phyloP scores from a whole-genome alignment of 192 early-diverging fungal genomes.

The Backusella westeae region DNA sequence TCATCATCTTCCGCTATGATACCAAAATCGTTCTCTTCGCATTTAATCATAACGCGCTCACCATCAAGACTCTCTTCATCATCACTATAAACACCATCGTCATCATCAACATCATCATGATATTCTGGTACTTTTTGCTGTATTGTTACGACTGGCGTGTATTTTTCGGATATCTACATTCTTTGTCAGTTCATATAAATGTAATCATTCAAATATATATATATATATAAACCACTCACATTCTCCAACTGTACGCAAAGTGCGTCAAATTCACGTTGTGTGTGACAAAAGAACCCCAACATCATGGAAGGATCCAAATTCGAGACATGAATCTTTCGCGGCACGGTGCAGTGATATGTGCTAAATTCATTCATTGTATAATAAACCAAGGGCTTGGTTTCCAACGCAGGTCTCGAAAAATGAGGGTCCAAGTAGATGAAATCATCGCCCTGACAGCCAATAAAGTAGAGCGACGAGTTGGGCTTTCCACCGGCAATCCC shows the following conservation, averaged over 20 bases:
- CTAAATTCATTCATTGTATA: conserved; percentile 61
- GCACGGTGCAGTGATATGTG: conserved; percentile 80
- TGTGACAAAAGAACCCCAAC: conserved; percentile 81
- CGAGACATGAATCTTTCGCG: conserved; percentile 70
- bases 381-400: conserved; percentile 40
- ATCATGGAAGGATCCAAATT: conserved; percentile 93
- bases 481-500: conserved; percentile 96
- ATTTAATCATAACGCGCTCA: background rate
- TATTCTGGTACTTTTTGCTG: background rate
- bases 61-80: background rate
- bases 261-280: conserved; percentile 56
- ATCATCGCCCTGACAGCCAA: conserved; percentile 78
- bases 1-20: background rate
- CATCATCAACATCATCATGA: background rate
- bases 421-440: conserved; percentile 96
- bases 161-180: conserved; percentile 7
- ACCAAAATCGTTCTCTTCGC: background rate
- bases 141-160: background rate
- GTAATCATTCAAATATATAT: background rate
- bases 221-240: background rate
- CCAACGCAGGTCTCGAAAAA: conserved; percentile 67
- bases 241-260: conserved; percentile 49
- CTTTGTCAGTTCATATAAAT: background rate
- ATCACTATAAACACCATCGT: background rate
- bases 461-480: conserved; percentile 93